Conservation (phyloP, 495 filamentous ascomycete genomes). For the Aspergillus sclerotioniger region DNA sequence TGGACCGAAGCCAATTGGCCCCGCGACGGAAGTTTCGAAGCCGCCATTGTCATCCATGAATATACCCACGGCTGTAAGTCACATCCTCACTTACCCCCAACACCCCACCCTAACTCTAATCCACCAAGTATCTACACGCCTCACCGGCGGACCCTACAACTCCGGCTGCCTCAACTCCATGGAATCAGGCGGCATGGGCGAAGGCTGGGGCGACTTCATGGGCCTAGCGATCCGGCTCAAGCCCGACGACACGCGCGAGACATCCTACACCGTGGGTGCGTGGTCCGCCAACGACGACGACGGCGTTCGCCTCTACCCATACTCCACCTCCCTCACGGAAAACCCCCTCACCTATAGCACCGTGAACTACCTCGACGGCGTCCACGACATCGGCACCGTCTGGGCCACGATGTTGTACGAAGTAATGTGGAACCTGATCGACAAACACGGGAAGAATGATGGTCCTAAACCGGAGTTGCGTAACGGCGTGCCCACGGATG, state of each 20-base stretch:
- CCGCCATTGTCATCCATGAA: slow-evolving; percentile 49
- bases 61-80: slow-evolving; percentile 33
- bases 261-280: slow-evolving; percentile 42
- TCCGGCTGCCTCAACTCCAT: slow-evolving; percentile 41
- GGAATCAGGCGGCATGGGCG: slow-evolving; percentile 54
- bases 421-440: slow-evolving; percentile 37
- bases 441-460: slow-evolving; percentile 40
- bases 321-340: slow-evolving; percentile 44
- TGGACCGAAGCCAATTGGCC: slow-evolving; percentile 24
- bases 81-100: not conserved
- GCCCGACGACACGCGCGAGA: slow-evolving; percentile 42
- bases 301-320: slow-evolving; percentile 49
- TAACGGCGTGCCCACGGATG: slow-evolving; percentile 31
- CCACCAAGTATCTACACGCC: slow-evolving; percentile 46
- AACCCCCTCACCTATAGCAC: slow-evolving; percentile 46
- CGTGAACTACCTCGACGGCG: slow-evolving; percentile 5
- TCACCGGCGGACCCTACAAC: slow-evolving; percentile 54
- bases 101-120: no score
- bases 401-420: slow-evolving; percentile 54
- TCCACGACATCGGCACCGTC: slow-evolving; percentile 47
- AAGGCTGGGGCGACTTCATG: slow-evolving; percentile 56
- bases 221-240: slow-evolving; percentile 51
- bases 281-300: slow-evolving; percentile 37
- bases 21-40: slow-evolving; percentile 47
- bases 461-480: slow-evolving; percentile 17